Percentiles rank a stretch among this genome's conserved stretches.
phyloP scores from a whole-genome alignment of 176 grass and related monocot genomes.

The Juncus effusus region DNA sequence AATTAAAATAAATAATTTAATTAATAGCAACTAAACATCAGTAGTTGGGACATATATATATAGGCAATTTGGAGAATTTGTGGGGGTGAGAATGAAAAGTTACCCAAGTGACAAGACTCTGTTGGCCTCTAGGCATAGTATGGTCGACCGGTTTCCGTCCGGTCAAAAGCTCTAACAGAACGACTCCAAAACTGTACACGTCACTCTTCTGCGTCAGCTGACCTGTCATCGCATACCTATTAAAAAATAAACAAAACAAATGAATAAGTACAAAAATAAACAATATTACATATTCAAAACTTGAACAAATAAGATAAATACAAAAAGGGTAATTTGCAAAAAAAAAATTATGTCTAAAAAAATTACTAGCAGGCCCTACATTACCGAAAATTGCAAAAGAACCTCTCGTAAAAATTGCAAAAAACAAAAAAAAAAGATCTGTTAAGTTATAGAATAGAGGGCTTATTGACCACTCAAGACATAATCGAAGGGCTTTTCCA shows the following conservation, averaged over 20 bases:
- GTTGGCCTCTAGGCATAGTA: conserved; percentile 96
- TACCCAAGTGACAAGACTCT: conserved; percentile 96
- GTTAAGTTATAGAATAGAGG: no score
- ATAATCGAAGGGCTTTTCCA: no score
- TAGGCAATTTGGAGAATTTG: not conserved
- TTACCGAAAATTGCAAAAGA: no score
- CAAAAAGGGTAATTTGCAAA: no score
- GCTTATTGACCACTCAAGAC: no score
- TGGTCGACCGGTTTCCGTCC: conserved; percentile 94
- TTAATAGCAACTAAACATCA: no score
- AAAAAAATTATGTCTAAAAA: no score
- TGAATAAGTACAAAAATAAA: conserved; percentile 5
- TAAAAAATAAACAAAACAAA: conserved; percentile 12
- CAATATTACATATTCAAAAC: not conserved
- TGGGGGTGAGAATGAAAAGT: not conserved
- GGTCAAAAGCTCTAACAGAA: conserved; percentile 90
- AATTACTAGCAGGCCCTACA: no score
- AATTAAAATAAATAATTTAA: conserved; percentile 16
- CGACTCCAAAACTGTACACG: conserved; percentile 93
- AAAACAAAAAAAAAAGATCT: no score
- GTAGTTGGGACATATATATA: no score
- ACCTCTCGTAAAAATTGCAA: no score
- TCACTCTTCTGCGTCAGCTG: conserved; percentile 95
- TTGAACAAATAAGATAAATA: no score
- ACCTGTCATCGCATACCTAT: conserved; percentile 92